Conservation (phyloP, 2,329 filamentous ascomycete genomes). For the Didymella pinodella region DNA sequence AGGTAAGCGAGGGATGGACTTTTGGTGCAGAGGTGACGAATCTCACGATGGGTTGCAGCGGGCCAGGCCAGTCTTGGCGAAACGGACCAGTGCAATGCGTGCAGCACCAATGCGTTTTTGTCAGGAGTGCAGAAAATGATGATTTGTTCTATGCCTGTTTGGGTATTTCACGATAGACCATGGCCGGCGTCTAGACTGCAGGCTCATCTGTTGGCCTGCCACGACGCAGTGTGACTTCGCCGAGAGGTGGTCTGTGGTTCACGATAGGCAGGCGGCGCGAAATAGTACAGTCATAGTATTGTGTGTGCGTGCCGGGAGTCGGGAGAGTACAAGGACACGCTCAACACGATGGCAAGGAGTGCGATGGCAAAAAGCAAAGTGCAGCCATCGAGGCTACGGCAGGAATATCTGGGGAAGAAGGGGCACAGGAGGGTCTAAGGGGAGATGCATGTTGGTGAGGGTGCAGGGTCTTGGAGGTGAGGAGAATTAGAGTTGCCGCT, state of each 20-base stretch:
- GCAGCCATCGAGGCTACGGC: constrained; percentile 1
- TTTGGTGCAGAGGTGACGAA: constrained; percentile 18
- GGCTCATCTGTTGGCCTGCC: constrained; percentile 24
- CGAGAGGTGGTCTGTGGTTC: constrained; percentile 17
- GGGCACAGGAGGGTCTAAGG: constrained; percentile 5
- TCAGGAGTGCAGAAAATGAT: constrained; percentile 35
- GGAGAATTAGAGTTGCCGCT: constrained; percentile 16
- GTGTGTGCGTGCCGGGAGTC: constrained; percentile 10
- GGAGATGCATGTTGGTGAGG: constrained; percentile 1
- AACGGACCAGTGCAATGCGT: constrained; percentile 28
- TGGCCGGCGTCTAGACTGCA: constrained; percentile 37
- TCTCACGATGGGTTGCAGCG: constrained; percentile 17
- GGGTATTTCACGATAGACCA: constrained; percentile 47
- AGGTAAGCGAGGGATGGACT: constrained; percentile 18
- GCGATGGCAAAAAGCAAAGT: constrained; percentile 7
- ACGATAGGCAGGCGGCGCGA: constrained; percentile 20
- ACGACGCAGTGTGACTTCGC: constrained; percentile 19
- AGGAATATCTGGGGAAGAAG: constrained; percentile 19
- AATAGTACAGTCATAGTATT: constrained; percentile 7
- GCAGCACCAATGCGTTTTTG: constrained; percentile 35
- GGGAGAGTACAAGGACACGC: neutral
- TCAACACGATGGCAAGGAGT: constrained; percentile 12
- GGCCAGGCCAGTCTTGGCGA: constrained; percentile 26
- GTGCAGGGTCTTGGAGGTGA: constrained; percentile 8
- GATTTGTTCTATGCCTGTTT: constrained; percentile 36